Evolutionary conservation across 2,329 filamentous ascomycete species (phyloP), one percentile per base, ranked within the genome.

Genomic region (Alternaria ethzedia): DNA sequence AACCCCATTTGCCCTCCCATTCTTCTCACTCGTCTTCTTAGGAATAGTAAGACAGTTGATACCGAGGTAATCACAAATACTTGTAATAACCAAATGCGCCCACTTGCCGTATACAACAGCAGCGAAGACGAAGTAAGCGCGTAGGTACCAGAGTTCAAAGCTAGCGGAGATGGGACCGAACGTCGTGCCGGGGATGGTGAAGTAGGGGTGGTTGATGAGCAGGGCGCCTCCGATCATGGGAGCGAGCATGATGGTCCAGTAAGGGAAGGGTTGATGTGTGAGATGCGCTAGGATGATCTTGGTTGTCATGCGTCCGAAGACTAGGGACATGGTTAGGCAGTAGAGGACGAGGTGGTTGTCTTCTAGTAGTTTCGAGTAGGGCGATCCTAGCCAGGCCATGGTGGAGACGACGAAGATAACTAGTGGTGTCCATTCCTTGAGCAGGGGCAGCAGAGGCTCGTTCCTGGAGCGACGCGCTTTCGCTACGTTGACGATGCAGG

Each of bases 241-340:
- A 32, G 88, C 89, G 41, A 98, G 86, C 87, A 98, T 92, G 52
- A 96, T 87, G 11, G 96, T 98, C 94, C 94, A 98, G 86, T 92
- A 96, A 2, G 96, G 96, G 82, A 98, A 99, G 4, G 95, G 92
- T 79, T 98, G 96, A 67, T 89, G 89, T 2, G 96, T 96, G 55
- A 99, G 85, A 80, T 99, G 96, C 3, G 96, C 95, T 17, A 99
- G 89, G 77, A 99, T 99, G 81, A 98, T 98, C 85, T 98, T 99
- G 43, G 96, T 99, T 0, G 96, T 98, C 90, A 99, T 94, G 70
- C 96, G 91, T 36, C 96, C 96, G 80, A 99, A 98, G 63, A 97
- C 96, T 74, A 98, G 94, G n/a, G 93, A 92, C 86, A 98, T 91
- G 63, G 93, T 97, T 64, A 97, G 82, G 83, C 94, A 97, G 81